Evolutionary conservation across 2,329 filamentous ascomycete genomes (phyloP).

Genomic region (Colletotrichum sp.): DNA sequence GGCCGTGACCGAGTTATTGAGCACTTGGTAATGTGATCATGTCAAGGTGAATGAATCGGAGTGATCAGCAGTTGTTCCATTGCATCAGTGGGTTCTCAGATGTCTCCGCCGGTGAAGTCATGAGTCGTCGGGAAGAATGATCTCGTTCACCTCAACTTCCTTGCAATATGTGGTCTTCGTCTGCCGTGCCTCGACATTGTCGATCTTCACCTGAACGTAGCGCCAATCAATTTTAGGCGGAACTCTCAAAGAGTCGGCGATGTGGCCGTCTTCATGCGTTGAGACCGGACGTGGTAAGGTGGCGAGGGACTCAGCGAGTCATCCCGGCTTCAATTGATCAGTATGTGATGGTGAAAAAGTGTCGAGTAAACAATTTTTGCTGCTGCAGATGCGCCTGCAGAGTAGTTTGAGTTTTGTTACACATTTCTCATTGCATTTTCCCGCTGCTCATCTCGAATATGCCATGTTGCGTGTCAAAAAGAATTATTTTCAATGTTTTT

Average conservation of each 20-base stretch:
- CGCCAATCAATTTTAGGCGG: accelerated
- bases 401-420: too few relatives aligned
- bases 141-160: background rate
- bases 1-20: background rate
- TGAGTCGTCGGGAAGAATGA: background rate
- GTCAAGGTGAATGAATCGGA: background rate
- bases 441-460: accelerated
- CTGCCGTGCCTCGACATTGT: background rate
- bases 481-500: background rate
- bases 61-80: background rate
- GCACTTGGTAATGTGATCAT: background rate
- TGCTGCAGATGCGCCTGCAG: background rate
- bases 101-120: background rate
- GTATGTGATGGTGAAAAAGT: background rate
- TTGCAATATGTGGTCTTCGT: background rate
- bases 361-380: background rate
- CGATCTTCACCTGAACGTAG: background rate
- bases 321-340: background rate
- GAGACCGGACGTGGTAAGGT: background rate
- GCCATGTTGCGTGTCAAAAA: background rate
- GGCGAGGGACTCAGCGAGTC: background rate
- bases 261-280: background rate
- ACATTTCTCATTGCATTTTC: accelerated
- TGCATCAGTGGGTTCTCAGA: background rate
- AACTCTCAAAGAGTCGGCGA: background rate